These are phyloP conservation scores for Magnusiomyces fungicola DNA, from an alignment of 1,139 yeast species.

Conservation along the genomic window DNA sequence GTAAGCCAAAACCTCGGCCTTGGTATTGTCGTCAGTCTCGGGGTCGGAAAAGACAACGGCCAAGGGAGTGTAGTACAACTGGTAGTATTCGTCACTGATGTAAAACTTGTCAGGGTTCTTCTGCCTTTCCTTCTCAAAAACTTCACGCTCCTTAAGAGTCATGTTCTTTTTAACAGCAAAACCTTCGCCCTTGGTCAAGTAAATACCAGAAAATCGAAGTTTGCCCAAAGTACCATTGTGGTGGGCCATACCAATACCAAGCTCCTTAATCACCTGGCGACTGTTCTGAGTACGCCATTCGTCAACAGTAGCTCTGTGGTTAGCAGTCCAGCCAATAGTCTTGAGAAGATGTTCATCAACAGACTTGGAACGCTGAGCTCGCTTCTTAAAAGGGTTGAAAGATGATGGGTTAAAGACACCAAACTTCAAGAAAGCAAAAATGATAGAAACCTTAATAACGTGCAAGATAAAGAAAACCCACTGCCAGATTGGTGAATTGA, in stretches of 20 bases:
- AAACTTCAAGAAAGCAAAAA: constrained; percentile 51
- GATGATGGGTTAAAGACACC: constrained; percentile 76
- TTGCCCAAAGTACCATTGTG: constrained; percentile 59
- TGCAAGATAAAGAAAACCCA: constrained; percentile 66
- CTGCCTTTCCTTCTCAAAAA: not conserved
- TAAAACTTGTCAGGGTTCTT: not conserved
- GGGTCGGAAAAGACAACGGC: not conserved
- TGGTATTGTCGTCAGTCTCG: too few species aligned
- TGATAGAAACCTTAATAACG: constrained; percentile 48
- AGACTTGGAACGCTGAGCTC: constrained; percentile 2
- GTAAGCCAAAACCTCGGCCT: not conserved
- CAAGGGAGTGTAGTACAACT: not conserved
- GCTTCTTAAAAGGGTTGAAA: constrained; percentile 38
- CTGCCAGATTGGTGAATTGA: constrained; percentile 48
- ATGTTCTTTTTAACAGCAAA: constrained; percentile 28
- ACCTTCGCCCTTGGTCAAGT: constrained; percentile 73
- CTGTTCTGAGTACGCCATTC: constrained; percentile 63
- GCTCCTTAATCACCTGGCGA: constrained; percentile 48
- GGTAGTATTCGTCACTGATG: not conserved
- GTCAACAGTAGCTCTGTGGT: constrained; percentile 61
- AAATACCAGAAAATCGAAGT: constrained; percentile 50
- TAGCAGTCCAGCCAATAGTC: constrained; percentile 86
- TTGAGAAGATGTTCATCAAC: constrained; percentile 44
- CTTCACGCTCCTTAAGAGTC: not conserved
- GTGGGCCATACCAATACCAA: constrained; percentile 76